Conservation (phyloP, 148 eudicot genomes). For the Nepenthes gracilis region DNA sequence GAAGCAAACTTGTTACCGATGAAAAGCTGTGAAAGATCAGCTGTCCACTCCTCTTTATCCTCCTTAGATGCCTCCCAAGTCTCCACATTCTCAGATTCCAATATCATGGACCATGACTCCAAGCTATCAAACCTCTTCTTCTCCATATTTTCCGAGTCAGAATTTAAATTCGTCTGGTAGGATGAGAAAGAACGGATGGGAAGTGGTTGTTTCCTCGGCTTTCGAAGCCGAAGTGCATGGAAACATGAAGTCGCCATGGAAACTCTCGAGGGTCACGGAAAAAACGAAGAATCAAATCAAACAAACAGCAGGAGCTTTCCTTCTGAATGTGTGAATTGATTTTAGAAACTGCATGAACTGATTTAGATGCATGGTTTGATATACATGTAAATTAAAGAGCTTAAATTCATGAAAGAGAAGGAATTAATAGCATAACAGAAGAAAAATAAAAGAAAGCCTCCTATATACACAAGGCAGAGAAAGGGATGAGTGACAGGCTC, state of each 20-base stretch:
- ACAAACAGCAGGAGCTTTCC: constrained; percentile 21
- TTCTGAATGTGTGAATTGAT: constrained; percentile 63
- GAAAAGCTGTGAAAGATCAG: constrained; percentile 93
- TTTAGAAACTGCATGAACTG: constrained; percentile 68
- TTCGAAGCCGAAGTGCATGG: constrained; percentile 39
- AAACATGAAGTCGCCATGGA: constrained; percentile 64
- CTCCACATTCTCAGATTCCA: constrained; percentile 88
- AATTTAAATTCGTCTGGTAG: constrained; percentile 30
- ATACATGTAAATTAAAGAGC: constrained; percentile 2
- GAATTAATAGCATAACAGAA: background rate
- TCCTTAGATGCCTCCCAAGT: constrained; percentile 68
- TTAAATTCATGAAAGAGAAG: constrained; percentile 1
- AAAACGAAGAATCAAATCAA: constrained; percentile 3
- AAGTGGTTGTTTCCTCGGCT: constrained; percentile 26
- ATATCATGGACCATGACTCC: constrained; percentile 97
- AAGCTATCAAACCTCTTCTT: constrained; percentile 83
- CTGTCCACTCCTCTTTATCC: constrained; percentile 91
- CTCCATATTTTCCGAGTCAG: constrained; percentile 57
- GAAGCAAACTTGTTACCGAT: constrained; percentile 97
- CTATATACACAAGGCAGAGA: background rate
- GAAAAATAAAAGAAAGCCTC: constrained; percentile 3
- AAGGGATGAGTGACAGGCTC: background rate
- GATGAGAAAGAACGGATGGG: constrained; percentile 32
- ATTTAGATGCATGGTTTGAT: constrained; percentile 54
- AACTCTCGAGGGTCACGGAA: background rate